Conservation (phyloP, 129 eudicot species). For the Lactuca saligna region DNA sequence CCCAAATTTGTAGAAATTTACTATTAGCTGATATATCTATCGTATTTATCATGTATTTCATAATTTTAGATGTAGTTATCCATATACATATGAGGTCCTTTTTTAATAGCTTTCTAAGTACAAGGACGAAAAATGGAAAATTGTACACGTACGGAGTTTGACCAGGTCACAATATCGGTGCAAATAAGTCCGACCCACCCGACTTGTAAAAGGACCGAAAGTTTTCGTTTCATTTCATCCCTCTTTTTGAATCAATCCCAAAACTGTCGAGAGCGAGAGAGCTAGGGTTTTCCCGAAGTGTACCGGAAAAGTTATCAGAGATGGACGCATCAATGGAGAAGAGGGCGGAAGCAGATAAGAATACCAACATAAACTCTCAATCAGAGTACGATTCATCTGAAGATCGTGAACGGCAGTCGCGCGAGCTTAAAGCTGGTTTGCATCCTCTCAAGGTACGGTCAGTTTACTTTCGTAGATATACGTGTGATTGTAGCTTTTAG, state of each 20-base stretch:
- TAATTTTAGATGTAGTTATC: too few relatives aligned
- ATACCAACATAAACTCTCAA: slow-evolving; percentile 13
- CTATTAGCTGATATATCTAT: too few relatives aligned
- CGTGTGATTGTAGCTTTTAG: background rate
- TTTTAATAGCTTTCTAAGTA: background rate
- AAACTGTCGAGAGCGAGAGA: slow-evolving; percentile 19
- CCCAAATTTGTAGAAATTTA: too few relatives aligned
- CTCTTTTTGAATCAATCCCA: background rate
- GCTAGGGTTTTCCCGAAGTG: slow-evolving; percentile 44
- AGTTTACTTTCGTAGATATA: background rate
- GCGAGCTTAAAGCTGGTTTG: slow-evolving; percentile 82
- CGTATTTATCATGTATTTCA: too few relatives aligned
- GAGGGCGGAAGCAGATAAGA: slow-evolving; percentile 36
- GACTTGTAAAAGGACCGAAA: slow-evolving; percentile 13
- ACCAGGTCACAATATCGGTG: background rate
- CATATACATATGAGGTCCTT: background rate
- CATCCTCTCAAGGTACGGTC: slow-evolving; percentile 77
- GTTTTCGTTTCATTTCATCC: slow-evolving; percentile 9
- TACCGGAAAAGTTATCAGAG: slow-evolving; percentile 19
- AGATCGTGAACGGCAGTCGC: slow-evolving; percentile 71
- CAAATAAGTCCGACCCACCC: slow-evolving; percentile 18
- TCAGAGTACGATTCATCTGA: slow-evolving; percentile 46
- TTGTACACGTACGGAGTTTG: background rate
- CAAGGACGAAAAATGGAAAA: slow-evolving; percentile 1
- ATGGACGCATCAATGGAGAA: slow-evolving; percentile 50